Base-by-base conservation (phyloP, 306 rosid genomes). In the Glycine latifolia region DNA sequence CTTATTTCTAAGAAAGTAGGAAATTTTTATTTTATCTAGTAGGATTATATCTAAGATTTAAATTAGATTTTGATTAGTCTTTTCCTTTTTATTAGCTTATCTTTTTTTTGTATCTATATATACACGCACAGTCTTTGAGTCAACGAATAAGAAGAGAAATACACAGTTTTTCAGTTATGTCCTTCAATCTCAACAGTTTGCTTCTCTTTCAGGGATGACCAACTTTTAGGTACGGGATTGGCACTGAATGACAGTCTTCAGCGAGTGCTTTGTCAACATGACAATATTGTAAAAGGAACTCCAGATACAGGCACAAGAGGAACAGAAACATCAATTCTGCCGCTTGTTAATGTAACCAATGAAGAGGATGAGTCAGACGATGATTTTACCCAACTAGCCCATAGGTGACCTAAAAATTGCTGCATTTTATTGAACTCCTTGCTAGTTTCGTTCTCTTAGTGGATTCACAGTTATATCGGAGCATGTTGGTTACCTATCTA, bases 341-440 rank as follows among this genome's bases (percentile, higher is more conserved):
- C 98, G 16, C 87, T 87, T 80, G 87, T 87, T 85, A 89, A 87
- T 82, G 91, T 93, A 82, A 87, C 67, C 84, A 97, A 89, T 20
- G 98, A 96, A 79, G 98, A 93, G 65, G 98, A 93, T 47, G 94
- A 93, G 46, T 78, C 91, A 1, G 98, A 92, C 58, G 99, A 93
- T 85, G 97, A 96, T 81, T 90, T 93, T 86, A 73, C 90, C 77
- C 98, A 91, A 75, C 87, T 96, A 60, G 97, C 99, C 78, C 94
- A 81, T 75, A 90, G 98, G 99, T 95, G 83, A 80, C 61, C 53
- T 71, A 59, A 15, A 82, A 62, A 41, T 82, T 78, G 47, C 58
- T 52, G 63, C 68, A 10, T 56, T 56, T 55, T 63, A 17, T 49
- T 62, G 35, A 75, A 76, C 43, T 56, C 65, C 14, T 13, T 39